Percentiles rank a stretch among this genome's conserved stretches.
Conservation (phyloP, 1,284 basidiomycete genomes). For the Fereydounia khargensis region DNA sequence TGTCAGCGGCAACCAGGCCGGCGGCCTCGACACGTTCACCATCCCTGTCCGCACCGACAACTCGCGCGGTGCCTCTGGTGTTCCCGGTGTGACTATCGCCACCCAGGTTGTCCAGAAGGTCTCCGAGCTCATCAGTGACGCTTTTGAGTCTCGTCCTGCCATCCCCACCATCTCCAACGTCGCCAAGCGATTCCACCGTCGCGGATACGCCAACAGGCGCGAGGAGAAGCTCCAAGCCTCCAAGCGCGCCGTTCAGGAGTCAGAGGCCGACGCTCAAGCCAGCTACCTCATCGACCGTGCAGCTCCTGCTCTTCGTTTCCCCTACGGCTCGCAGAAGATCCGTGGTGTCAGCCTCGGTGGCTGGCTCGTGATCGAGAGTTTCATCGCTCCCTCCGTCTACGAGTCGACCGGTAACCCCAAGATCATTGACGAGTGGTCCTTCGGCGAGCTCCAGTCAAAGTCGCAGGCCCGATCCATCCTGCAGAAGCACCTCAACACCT, state of each 20-base stretch:
- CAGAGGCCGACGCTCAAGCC: no score
- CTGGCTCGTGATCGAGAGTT: conserved; percentile 52
- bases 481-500: conserved; percentile 71
- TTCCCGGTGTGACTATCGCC: conserved; percentile 11
- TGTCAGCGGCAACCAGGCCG: no score
- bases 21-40: neutral
- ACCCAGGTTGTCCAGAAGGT: conserved; percentile 10
- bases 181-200: conserved; percentile 5
- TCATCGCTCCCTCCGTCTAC: conserved; percentile 61
- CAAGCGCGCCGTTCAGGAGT: no score
- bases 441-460: conserved; percentile 66
- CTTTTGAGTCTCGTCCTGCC: no score
- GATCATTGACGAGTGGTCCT: conserved; percentile 79
- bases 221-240: no score
- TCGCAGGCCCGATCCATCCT: conserved; percentile 43
- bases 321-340: conserved; percentile 30
- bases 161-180: conserved; percentile 8
- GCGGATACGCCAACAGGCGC: conserved; percentile 1
- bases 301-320: conserved; percentile 17
- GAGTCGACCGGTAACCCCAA: conserved; percentile 35
- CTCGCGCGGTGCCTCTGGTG: conserved; percentile 16
- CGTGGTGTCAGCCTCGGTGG: conserved; percentile 52
- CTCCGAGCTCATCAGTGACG: conserved; percentile 2
- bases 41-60: conserved; percentile 19
- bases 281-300: conserved; percentile 1